Conservation (phyloP, 164 flowering plant genomes). For the Umbilicus rupestris region DNA sequence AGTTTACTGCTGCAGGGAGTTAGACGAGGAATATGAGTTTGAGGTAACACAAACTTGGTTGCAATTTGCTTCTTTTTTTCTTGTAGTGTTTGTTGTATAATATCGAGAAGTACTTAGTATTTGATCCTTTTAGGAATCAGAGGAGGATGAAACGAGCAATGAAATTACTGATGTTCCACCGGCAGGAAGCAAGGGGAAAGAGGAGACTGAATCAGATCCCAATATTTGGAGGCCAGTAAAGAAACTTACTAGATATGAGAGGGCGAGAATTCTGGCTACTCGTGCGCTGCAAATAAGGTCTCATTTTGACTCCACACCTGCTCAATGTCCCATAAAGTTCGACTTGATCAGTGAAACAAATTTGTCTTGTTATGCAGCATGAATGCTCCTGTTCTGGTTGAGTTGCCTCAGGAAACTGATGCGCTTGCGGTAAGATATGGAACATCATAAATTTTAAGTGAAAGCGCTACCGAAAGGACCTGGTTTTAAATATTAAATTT, state of each 20-base stretch:
- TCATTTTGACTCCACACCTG: neutral
- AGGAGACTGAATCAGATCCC: neutral
- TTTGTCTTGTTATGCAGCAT: neutral
- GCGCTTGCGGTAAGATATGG: conserved; percentile 3
- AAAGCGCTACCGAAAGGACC: no score
- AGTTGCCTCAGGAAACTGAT: neutral
- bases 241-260: conserved; percentile 3
- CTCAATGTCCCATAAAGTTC: neutral
- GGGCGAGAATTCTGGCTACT: conserved; percentile 9
- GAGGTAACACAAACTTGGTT: neutral
- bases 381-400: conserved; percentile 9
- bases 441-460: no score
- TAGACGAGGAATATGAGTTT: neutral
- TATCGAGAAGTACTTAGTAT: neutral
- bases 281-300: conserved; percentile 9
- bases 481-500: no score
- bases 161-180: neutral
- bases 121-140: conserved; percentile 3
- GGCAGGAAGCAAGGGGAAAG: neutral
- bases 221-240: conserved; percentile 3
- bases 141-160: neutral
- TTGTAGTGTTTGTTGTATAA: neutral
- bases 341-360: neutral
- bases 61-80: neutral
- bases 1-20: neutral